Base-by-base conservation (phyloP, 352 stramenopile genomes). In the Phytophthora meadii region DNA sequence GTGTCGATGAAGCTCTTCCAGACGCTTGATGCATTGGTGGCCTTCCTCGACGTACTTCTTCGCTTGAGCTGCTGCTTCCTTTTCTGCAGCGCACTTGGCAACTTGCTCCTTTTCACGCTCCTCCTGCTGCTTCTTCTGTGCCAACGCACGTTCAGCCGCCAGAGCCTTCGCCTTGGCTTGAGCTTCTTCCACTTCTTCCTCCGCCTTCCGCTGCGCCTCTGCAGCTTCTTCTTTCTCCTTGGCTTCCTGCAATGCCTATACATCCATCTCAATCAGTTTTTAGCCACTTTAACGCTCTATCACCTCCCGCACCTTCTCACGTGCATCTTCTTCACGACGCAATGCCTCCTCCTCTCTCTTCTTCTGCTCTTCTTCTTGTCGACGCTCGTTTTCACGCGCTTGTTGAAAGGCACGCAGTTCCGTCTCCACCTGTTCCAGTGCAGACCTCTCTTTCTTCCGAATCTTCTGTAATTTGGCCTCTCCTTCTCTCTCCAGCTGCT, bases 11-110 rank as follows among this genome's bases (percentile, higher is more conserved):
- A 93, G 77, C 28, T 65, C 71, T 55, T 90, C 65, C 40, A 92
- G 54, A 1, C 79, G 75, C 25, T 76, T 69, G 1, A 90, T 65
- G 12, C 81, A 75, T 19, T 70, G 73, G 11, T 73, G 54, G 3
- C 79, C 85, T 37, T 89, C 76, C 22, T 66, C 50, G 1, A 85
- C 50, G 41, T 84, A 72, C 47, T 88, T 69, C 60, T 87, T 80
- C 4, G 71, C 70, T 9, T 68, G 70, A 34, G 58, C 65, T 24
- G 63, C 57, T 0, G 71, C 76, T 28, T 82, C 68, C 28, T 77
- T 61, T 36, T 79, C 68, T 5, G 65, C 74, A 32, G 64, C 56
- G 47, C 53, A 65, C 55, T 82, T 77, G 12, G 72, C 72, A 30
- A 76, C 72, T 65, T 79, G 54, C 39, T 72, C 61, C 4, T 64